These are phyloP conservation scores for Shiraia sp. DNA, from an alignment of 2,329 filamentous ascomycete genomes.

Conservation along the genomic window DNA sequence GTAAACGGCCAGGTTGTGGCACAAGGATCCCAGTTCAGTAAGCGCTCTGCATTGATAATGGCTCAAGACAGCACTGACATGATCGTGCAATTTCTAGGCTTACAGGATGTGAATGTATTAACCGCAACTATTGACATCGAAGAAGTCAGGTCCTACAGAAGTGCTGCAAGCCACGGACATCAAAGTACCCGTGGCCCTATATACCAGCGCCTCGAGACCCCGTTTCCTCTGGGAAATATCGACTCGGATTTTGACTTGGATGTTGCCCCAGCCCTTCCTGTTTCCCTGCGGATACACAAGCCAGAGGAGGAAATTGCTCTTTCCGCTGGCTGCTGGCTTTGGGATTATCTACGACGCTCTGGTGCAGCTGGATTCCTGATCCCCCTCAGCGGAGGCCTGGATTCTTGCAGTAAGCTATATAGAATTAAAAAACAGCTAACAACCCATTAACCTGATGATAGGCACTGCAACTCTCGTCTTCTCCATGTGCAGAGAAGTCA, in stretches of 20 bases:
- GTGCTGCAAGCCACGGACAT: slow-evolving; percentile 57
- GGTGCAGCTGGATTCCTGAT: slow-evolving; percentile 60
- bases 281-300: slow-evolving; percentile 19
- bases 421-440: slow-evolving; percentile 21
- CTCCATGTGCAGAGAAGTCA: slow-evolving; percentile 60
- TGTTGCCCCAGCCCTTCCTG: slow-evolving; percentile 50
- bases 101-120: slow-evolving; percentile 58
- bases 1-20: slow-evolving; percentile 65
- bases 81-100: slow-evolving; percentile 54
- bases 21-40: slow-evolving; percentile 67
- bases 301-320: slow-evolving; percentile 68
- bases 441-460: background rate
- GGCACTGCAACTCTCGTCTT: slow-evolving; percentile 23
- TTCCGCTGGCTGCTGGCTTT: slow-evolving; percentile 67
- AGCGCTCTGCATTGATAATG: slow-evolving; percentile 57
- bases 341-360: slow-evolving; percentile 63
- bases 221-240: slow-evolving; percentile 50
- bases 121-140: slow-evolving; percentile 65
- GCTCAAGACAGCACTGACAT: slow-evolving; percentile 66
- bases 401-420: slow-evolving; percentile 57
- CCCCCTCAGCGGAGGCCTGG: slow-evolving; percentile 64
- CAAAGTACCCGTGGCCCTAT: slow-evolving; percentile 58
- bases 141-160: slow-evolving; percentile 67
- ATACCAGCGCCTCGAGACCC: slow-evolving; percentile 52
- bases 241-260: slow-evolving; percentile 50